Base-by-base conservation (phyloP, 1,284 basidiomycete genomes). In the Cystobasidium sp. region DNA sequence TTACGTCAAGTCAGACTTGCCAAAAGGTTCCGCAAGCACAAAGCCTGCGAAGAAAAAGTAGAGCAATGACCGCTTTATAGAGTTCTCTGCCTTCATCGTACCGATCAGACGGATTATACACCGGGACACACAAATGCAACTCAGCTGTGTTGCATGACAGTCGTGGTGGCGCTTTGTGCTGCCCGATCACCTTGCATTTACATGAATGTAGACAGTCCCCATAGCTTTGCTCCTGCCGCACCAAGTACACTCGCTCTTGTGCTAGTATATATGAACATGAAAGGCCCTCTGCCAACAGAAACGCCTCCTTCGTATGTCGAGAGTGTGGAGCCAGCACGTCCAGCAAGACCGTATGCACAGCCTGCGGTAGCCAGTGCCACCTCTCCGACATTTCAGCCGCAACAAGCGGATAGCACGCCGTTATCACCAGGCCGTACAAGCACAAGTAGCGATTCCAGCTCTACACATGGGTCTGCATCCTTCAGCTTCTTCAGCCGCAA, bases 1-100 rank as follows among this genome's bases (percentile, higher is more conserved):
- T 20, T 99, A 88, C 85, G 88, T 88, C 55, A 73, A 66, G 52
- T 91, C 90, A 80, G 91, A 90, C 80, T 83, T 94, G 75, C 93
- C 92, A 24, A 94, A 93, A 85, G 86, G 78, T 69, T 80, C 80
- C 10, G 80, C 81, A 14, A 79, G 85, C 62, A 79, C 90, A 71
- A 89, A 91, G 84, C 88, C 87, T 83, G 91, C 92, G 84, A 63
- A 63, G 44, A 63, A 63, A 44, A 63, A 63, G 61, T 63, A 31
- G 22, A 20, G 37, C 22, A 47, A 6, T 5, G 31, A 31, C 61
- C 16, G 4, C 47, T 22, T 6, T 63, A 14, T 20, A 18, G 37
- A 9, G 39, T 56, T 12, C 6, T 12, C 4, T 12, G 24, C 1
- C 52, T 20, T n/a, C 18, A 20, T 10, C 39, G 14, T 12, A 55